phyloP scores from a whole-genome alignment of 2,329 filamentous ascomycete genomes.

The Drechslerella stenobrocha region DNA sequence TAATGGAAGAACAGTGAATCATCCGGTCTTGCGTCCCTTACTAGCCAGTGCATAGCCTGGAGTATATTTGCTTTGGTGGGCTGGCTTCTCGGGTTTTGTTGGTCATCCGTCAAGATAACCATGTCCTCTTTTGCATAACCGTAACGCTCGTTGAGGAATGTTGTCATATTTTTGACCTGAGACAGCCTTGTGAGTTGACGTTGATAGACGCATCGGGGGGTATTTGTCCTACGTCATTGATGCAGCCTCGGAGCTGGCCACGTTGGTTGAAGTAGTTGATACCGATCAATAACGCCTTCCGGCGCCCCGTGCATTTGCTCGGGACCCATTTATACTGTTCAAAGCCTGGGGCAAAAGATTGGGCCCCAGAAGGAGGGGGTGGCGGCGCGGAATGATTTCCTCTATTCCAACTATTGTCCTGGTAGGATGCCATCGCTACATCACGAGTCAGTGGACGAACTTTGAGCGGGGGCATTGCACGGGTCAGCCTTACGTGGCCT shows the following conservation, averaged over 20 bases:
- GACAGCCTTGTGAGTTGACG: not conserved
- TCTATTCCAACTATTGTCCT: slow-evolving; percentile 27
- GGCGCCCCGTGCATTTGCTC: slow-evolving; percentile 68
- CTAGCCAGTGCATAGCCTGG: slow-evolving; percentile 74
- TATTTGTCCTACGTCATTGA: slow-evolving; percentile 66
- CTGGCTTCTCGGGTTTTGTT: slow-evolving; percentile 69
- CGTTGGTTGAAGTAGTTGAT: slow-evolving; percentile 79
- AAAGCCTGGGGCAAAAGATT: slow-evolving; percentile 38
- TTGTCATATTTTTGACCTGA: slow-evolving; percentile 69
- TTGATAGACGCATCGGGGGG: not conserved
- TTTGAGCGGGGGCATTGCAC: not conserved
- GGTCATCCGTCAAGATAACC: slow-evolving; percentile 76
- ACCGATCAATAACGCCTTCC: slow-evolving; percentile 75
- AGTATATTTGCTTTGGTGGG: slow-evolving; percentile 77
- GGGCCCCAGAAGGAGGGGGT: slow-evolving; percentile 24
- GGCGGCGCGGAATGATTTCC: slow-evolving; percentile 39
- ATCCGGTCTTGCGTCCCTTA: slow-evolving; percentile 71
- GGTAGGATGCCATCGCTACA: slow-evolving; percentile 31
- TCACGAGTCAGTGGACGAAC: not conserved
- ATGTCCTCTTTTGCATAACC: slow-evolving; percentile 77
- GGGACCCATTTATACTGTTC: slow-evolving; percentile 44
- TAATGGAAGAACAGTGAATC: slow-evolving; percentile 78
- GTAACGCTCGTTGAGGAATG: slow-evolving; percentile 69
- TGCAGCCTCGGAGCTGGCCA: slow-evolving; percentile 73
- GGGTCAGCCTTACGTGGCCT: slow-evolving; percentile 17